Evolutionary conservation across 306 rosid genomes (phyloP).

Genomic region (Castanea mollissima): DNA sequence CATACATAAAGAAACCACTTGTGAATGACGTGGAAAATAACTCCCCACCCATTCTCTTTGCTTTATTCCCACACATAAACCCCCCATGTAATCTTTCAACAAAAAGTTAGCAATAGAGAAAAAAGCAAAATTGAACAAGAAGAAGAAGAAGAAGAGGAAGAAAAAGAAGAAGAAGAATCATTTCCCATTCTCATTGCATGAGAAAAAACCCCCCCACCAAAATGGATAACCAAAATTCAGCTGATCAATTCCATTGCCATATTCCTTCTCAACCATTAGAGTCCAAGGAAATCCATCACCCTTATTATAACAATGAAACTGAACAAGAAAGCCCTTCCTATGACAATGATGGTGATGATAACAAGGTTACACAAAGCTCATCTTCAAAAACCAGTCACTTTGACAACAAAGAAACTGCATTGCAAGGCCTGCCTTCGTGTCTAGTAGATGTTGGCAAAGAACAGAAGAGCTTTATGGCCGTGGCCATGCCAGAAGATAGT

Average conservation of each 20-base stretch:
- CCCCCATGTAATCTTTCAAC: not conserved
- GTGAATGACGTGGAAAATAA: constrained; percentile 64
- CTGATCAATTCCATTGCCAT: constrained; percentile 8
- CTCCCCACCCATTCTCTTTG: constrained; percentile 57
- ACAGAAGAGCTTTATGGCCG: not conserved
- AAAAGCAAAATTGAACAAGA: not conserved
- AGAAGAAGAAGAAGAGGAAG: not conserved
- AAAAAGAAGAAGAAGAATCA: not conserved
- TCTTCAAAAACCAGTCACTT: constrained; percentile 19
- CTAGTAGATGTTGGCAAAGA: constrained; percentile 3
- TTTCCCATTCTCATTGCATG: constrained; percentile 15
- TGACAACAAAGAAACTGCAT: constrained; percentile 17
- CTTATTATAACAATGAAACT: not conserved
- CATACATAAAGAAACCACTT: constrained; percentile 49
- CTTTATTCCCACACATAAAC: constrained; percentile 35
- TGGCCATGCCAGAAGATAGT: constrained; percentile 31
- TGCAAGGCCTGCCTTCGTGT: not conserved
- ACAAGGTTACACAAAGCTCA: not conserved
- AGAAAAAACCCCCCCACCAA: constrained; percentile 1
- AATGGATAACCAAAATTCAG: constrained; percentile 30
- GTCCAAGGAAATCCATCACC: constrained; percentile 13
- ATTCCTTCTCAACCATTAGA: constrained; percentile 24
- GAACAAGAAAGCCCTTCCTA: constrained; percentile 1
- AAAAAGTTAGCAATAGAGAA: not conserved
- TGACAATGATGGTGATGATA: not conserved